phyloP scores from a whole-genome alignment of 2,329 filamentous ascomycete species.

The Fusarium torulosum region DNA sequence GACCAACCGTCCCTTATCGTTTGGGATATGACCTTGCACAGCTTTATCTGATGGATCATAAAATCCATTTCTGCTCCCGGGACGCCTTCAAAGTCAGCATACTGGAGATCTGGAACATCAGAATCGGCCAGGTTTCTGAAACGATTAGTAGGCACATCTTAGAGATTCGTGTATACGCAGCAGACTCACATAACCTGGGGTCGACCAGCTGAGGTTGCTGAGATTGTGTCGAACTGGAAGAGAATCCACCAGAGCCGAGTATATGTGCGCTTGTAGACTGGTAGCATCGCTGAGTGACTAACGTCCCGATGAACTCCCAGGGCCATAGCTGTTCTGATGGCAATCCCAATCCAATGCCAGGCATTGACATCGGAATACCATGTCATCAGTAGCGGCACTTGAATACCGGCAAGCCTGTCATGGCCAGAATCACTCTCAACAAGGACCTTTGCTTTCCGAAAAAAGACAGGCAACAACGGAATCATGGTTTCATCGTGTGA shows the following conservation, averaged over 20 bases:
- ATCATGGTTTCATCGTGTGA: conserved; percentile 3
- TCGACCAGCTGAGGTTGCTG: conserved; percentile 11
- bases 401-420: conserved; percentile 12
- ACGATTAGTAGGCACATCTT: not conserved
- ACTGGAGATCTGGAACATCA: not conserved
- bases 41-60: not conserved
- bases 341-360: conserved; percentile 27
- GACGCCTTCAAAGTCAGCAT: not conserved
- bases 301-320: conserved; percentile 12
- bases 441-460: conserved; percentile 2
- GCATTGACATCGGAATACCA: conserved; percentile 22
- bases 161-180: rapidly evolving
- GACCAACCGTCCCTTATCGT: conserved; percentile 9
- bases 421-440: conserved; percentile 4
- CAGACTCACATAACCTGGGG: conserved; percentile 15
- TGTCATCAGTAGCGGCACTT: conserved; percentile 7
- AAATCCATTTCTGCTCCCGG: conserved; percentile 5
- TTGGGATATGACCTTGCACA: conserved; percentile 20
- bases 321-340: conserved; percentile 17
- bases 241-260: conserved; percentile 21
- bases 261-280: conserved; percentile 14
- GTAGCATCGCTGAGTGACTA: conserved; percentile 11
- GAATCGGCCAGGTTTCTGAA: conserved; percentile 9
- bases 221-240: conserved; percentile 21
- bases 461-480: conserved; percentile 1